A percentile compares a stretch with the other conserved stretches of the same genome.
phyloP scores from a whole-genome alignment of 441 rosid genomes.

The Arabidopsis hybrid region DNA sequence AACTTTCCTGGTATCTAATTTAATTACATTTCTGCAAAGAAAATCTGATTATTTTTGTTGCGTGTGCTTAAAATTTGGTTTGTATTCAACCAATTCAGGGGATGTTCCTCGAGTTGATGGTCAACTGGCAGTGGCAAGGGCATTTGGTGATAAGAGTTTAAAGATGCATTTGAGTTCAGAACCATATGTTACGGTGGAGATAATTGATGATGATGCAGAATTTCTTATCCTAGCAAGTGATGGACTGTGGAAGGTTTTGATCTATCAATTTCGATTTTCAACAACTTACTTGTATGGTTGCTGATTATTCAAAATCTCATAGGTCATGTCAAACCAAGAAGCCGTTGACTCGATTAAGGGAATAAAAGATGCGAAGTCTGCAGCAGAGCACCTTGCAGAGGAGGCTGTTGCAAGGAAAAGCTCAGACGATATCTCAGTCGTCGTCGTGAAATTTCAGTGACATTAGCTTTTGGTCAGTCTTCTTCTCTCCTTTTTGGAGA shows the following conservation, averaged over 20 bases:
- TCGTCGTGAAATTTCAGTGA: slow-evolving; percentile 75
- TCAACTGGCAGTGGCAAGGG: slow-evolving; percentile 91
- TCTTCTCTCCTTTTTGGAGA: slow-evolving; percentile 3
- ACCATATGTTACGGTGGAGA: slow-evolving; percentile 67
- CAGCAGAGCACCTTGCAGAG: slow-evolving; percentile 81
- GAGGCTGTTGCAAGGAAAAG: slow-evolving; percentile 80
- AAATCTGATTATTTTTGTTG: not conserved
- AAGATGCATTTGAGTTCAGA: slow-evolving; percentile 91
- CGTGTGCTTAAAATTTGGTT: not conserved
- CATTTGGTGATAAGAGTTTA: slow-evolving; percentile 90
- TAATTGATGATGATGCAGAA: slow-evolving; percentile 64
- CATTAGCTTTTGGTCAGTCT: slow-evolving; percentile 30
- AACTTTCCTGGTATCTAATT: slow-evolving; percentile 73
- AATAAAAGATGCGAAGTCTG: slow-evolving; percentile 75
- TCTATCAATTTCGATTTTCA: slow-evolving; percentile 6
- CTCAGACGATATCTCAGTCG: slow-evolving; percentile 81
- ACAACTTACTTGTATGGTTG: slow-evolving; percentile 11
- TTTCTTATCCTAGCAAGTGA: slow-evolving; percentile 86
- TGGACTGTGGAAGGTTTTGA: slow-evolving; percentile 86
- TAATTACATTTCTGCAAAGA: slow-evolving; percentile 7
- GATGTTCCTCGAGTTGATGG: slow-evolving; percentile 95
- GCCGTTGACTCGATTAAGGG: slow-evolving; percentile 70
- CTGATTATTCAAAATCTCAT: slow-evolving; percentile 27
- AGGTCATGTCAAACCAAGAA: slow-evolving; percentile 93
- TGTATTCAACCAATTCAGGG: slow-evolving; percentile 54